Conservation (phyloP, 2,329 filamentous ascomycete genomes). For the Paecilomyces fulvus region DNA sequence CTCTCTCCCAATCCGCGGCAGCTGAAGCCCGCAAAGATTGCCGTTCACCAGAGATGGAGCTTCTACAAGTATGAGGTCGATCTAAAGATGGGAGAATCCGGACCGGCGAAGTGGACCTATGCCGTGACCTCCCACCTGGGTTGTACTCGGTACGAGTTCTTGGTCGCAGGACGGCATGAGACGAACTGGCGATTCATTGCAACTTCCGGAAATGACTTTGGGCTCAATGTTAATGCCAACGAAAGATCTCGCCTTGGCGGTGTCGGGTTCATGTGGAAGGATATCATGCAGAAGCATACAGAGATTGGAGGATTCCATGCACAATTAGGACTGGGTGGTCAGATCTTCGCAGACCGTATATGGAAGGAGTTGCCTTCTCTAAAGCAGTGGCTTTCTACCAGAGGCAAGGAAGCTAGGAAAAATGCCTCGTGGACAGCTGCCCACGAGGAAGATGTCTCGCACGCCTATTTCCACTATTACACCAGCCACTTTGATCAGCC, state of each 20-base stretch:
- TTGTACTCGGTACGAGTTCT: constrained; percentile 96
- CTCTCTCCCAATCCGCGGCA: constrained; percentile 88
- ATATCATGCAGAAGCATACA: constrained; percentile 92
- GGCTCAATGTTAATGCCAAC: constrained; percentile 73
- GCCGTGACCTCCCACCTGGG: constrained; percentile 94
- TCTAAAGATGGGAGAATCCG: constrained; percentile 73
- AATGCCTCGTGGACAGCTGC: constrained; percentile 86
- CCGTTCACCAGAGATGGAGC: constrained; percentile 83
- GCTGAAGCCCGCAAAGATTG: constrained; percentile 71
- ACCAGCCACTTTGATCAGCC: constrained; percentile 97
- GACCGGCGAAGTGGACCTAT: constrained; percentile 86
- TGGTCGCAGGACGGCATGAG: constrained; percentile 83
- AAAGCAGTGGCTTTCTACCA: constrained; percentile 91
- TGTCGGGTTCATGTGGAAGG: constrained; percentile 96
- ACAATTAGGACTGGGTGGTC: constrained; percentile 83
- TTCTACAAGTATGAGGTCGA: constrained; percentile 95
- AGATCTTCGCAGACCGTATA: constrained; percentile 89
- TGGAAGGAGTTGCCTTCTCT: constrained; percentile 94
- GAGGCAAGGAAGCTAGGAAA: constrained; percentile 86
- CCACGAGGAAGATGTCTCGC: constrained; percentile 88
- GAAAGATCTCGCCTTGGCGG: constrained; percentile 82
- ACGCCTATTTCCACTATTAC: constrained; percentile 98
- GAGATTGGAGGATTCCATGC: constrained; percentile 95
- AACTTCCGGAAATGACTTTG: constrained; percentile 94
- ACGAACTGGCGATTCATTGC: constrained; percentile 93